A percentile compares a stretch with the other conserved stretches of the same genome.
Conservation (phyloP, 192 early-diverging fungal species). For the Haplosporangium gracile region DNA sequence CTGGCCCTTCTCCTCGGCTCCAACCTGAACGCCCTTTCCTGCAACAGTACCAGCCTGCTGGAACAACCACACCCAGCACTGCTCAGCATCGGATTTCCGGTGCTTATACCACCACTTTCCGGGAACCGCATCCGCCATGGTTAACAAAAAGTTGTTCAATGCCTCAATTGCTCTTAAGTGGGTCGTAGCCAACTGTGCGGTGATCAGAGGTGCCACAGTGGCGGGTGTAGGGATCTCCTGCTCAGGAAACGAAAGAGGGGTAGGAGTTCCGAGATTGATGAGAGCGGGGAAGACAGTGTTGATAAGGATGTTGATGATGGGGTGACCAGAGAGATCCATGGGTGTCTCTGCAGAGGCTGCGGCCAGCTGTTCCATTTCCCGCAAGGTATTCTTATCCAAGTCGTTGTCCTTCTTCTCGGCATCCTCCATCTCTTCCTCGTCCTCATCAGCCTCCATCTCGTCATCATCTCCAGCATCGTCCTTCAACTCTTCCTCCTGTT, state of each 20-base stretch:
- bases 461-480: constrained; percentile 53
- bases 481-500: constrained; percentile 43
- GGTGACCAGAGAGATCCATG: constrained; percentile 57
- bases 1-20: constrained; percentile 63
- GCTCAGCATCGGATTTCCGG: constrained; percentile 55
- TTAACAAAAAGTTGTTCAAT: constrained; percentile 82
- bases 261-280: constrained; percentile 63
- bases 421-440: constrained; percentile 53
- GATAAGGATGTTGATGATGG: constrained; percentile 62
- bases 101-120: constrained; percentile 76
- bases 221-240: constrained; percentile 48
- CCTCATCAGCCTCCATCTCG: constrained; percentile 58
- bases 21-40: constrained; percentile 64
- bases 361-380: constrained; percentile 61
- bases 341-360: constrained; percentile 55
- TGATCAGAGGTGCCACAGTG: constrained; percentile 56
- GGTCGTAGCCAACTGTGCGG: constrained; percentile 66
- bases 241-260: constrained; percentile 62
- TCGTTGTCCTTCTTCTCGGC: constrained; percentile 59
- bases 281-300: constrained; percentile 64
- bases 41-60: constrained; percentile 65
- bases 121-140: constrained; percentile 74
- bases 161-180: constrained; percentile 79
- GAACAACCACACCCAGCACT: constrained; percentile 74
- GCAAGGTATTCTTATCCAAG: constrained; percentile 57